Evolutionary conservation across 257 asterid species (phyloP).

Genomic region (Capsicum pubescens): DNA sequence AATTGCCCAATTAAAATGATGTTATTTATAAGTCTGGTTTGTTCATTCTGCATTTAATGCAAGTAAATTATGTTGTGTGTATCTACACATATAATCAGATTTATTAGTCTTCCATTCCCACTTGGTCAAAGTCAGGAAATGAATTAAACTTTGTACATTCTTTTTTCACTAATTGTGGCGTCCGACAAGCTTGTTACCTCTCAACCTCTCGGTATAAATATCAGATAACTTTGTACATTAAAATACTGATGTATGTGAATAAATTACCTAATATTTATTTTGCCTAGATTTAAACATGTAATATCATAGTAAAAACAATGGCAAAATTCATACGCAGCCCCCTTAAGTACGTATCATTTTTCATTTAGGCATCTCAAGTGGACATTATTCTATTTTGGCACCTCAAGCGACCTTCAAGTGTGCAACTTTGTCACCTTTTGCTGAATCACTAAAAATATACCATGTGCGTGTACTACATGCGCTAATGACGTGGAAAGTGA

Average conservation of each 20-base stretch:
- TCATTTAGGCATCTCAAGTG: no score
- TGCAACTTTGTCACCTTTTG: no score
- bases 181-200: not conserved
- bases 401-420: no score
- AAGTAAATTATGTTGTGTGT: not conserved
- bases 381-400: no score
- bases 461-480: no score
- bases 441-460: no score
- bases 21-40: constrained; percentile 12
- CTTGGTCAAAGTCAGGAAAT: constrained; percentile 9
- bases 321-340: no score
- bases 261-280: not conserved
- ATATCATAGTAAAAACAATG: no score
- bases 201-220: not conserved
- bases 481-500: no score
- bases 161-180: not conserved
- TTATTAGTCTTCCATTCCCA: not conserved
- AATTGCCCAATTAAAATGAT: not conserved
- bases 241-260: not conserved
- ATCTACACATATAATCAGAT: not conserved
- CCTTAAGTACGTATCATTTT: no score
- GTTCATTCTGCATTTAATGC: constrained; percentile 6
- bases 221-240: not conserved
- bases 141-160: not conserved
- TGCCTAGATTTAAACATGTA: not conserved